phyloP scores from a whole-genome alignment of 1,139 yeast genomes.

The Taiozyma sp. region DNA sequence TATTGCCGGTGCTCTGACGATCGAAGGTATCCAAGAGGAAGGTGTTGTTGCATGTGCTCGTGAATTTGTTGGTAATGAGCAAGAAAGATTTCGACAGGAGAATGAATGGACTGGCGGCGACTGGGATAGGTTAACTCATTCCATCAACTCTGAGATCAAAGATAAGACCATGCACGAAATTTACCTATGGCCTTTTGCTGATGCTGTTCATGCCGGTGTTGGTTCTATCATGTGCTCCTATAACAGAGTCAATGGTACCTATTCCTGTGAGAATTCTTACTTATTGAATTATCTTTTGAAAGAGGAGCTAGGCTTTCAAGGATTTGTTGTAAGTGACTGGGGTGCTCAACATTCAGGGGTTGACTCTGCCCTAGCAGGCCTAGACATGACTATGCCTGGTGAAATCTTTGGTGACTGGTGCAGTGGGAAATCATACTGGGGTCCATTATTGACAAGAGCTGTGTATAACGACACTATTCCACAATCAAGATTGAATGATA shows the following conservation, averaged over 20 bases:
- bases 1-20: conserved; percentile 45
- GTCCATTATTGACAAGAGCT: conserved; percentile 49
- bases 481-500: conserved; percentile 51
- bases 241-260: conserved; percentile 51
- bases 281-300: conserved; percentile 49
- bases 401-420: conserved; percentile 48
- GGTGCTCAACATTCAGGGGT: conserved; percentile 59
- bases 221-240: conserved; percentile 62
- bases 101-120: conserved; percentile 44
- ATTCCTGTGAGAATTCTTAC: conserved; percentile 58
- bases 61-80: conserved; percentile 57
- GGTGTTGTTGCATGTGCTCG: conserved; percentile 52
- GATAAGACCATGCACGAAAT: conserved; percentile 61
- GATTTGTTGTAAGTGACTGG: conserved; percentile 64
- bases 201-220: conserved; percentile 53
- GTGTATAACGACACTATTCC: conserved; percentile 53
- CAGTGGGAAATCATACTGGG: conserved; percentile 53
- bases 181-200: conserved; percentile 65
- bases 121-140: conserved; percentile 35
- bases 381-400: conserved; percentile 69
- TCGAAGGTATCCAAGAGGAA: conserved; percentile 53
- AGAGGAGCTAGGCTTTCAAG: conserved; percentile 62
- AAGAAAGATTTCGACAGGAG: conserved; percentile 57
- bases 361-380: conserved; percentile 50
- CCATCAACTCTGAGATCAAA: conserved; percentile 48